phyloP scores from a whole-genome alignment of 2,329 filamentous ascomycete species.

The Stachybotrys chlorohalonatus region DNA sequence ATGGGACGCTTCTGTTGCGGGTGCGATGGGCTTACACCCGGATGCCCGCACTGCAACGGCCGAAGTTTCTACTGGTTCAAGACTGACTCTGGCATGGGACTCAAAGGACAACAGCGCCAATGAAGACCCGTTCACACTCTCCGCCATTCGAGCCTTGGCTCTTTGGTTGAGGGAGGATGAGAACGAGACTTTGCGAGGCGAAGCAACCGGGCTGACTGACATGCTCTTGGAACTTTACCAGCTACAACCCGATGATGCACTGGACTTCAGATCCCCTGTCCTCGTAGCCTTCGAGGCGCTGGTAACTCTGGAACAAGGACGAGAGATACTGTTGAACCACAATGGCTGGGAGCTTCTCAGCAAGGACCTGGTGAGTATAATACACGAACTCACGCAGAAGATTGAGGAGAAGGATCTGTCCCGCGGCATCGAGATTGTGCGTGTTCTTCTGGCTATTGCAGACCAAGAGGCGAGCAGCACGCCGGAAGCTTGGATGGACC shows the following conservation, averaged over 20 bases:
- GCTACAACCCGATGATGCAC: conserved; percentile 17
- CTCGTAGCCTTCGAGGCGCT: conserved; percentile 53
- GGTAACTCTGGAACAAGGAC: conserved; percentile 36
- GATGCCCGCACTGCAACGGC: conserved; percentile 38
- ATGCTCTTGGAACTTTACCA: conserved; percentile 56
- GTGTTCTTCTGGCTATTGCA: conserved; percentile 42
- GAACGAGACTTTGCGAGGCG: conserved; percentile 45
- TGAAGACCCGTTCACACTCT: conserved; percentile 50
- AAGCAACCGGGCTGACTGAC: conserved; percentile 51
- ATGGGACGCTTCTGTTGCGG: conserved; percentile 59
- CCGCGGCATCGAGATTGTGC: conserved; percentile 46
- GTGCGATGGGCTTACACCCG: conserved; percentile 51
- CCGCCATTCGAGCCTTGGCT: conserved; percentile 47
- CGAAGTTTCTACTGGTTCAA: conserved; percentile 34
- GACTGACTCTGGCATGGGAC: conserved; percentile 49
- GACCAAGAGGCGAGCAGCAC: conserved; percentile 35
- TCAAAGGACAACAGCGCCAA: conserved; percentile 36
- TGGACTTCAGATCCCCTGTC: conserved; percentile 49
- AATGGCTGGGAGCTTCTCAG: conserved; percentile 45
- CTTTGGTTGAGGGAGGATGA: conserved; percentile 66
- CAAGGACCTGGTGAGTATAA: conserved; percentile 33
- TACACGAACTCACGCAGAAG: conserved; percentile 25
- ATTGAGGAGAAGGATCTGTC: conserved; percentile 21
- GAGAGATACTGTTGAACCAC: conserved; percentile 37
- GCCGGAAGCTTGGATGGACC: conserved; percentile 47